Percentiles rank a stretch among this genome's conserved stretches.
Conservation (phyloP, 1,284 basidiomycete genomes). For the Bondarzewia mesenterica region DNA sequence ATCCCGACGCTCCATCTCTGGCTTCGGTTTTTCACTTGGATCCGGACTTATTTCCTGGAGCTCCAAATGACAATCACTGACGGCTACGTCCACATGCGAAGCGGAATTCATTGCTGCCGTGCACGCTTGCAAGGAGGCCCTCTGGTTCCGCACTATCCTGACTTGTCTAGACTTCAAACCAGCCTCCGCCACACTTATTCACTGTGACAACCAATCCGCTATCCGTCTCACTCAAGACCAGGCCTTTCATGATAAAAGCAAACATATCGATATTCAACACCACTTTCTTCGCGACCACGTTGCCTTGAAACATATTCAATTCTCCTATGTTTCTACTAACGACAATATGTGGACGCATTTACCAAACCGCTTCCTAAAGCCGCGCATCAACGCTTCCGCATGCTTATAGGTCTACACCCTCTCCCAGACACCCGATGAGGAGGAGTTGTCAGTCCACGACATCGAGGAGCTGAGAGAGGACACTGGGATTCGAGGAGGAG, state of each 20-base stretch:
- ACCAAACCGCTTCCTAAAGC: not conserved
- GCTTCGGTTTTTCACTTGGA: slow-evolving; percentile 25
- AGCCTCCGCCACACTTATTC: not conserved
- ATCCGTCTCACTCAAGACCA: not conserved
- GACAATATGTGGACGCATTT: not conserved
- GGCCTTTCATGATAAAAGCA: not conserved
- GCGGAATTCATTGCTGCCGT: not conserved
- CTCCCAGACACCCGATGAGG: not conserved
- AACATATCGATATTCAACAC: not conserved
- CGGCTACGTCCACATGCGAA: not conserved
- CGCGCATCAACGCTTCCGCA: not conserved
- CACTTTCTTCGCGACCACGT: no score
- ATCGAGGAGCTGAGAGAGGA: no score
- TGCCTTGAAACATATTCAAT: not conserved
- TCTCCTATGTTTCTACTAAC: not conserved
- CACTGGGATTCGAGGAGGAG: not conserved
- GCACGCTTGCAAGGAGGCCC: not conserved
- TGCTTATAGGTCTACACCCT: not conserved
- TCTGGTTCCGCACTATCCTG: not conserved
- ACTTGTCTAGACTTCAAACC: not conserved
- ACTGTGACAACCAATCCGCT: not conserved
- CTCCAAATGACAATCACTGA: slow-evolving; percentile 11
- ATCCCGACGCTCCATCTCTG: slow-evolving; percentile 24
- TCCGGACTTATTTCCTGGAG: slow-evolving; percentile 28
- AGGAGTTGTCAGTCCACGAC: not conserved